Conservation (phyloP, 1,284 basidiomycete genomes). For the Salmacisia buchloeana region DNA sequence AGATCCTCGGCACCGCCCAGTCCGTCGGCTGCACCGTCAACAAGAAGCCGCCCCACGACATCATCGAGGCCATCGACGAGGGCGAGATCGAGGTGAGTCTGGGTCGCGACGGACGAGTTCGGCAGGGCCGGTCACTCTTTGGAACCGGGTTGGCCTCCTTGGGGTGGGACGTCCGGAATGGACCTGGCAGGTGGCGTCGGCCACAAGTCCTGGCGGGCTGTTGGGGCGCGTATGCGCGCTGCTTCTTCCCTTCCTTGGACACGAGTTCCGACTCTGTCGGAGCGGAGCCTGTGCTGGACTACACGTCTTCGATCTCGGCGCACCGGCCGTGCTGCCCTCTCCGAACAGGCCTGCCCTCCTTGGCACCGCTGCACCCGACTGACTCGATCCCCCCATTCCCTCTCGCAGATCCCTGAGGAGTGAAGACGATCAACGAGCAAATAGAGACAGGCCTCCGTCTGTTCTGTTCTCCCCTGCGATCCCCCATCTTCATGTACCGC, state of each 20-base stretch:
- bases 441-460: neutral
- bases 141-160: no score
- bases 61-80: slow-evolving; percentile 92
- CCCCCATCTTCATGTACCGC: slow-evolving; percentile 2
- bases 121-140: no score
- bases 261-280: no score
- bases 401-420: slow-evolving; percentile 41
- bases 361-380: neutral
- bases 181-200: no score
- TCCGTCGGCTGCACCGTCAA: slow-evolving; percentile 91
- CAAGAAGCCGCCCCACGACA: slow-evolving; percentile 84
- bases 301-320: no score
- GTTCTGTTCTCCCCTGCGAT: neutral
- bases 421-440: slow-evolving; percentile 18
- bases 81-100: slow-evolving; percentile 76
- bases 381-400: neutral
- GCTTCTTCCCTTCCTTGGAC: no score
- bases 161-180: neutral
- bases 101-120: no score
- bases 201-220: no score
- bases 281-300: no score
- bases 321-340: no score
- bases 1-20: slow-evolving; percentile 62
- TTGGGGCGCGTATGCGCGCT: no score
- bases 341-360: no score